Conservation (phyloP, 495 filamentous ascomycete genomes). For the Trichoderma asperelloides region DNA sequence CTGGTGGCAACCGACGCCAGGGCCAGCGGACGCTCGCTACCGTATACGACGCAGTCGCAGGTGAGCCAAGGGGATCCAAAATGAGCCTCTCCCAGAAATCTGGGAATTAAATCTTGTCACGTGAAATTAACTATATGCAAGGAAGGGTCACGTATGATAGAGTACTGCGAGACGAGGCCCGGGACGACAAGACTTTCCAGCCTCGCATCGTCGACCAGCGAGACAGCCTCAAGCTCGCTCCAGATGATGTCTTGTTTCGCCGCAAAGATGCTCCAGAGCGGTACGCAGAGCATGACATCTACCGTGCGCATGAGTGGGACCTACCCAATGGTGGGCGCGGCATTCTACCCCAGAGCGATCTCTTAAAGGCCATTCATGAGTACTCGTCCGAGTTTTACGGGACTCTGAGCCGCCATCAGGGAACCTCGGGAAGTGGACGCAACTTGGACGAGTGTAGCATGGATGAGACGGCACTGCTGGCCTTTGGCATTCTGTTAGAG, state of each 20-base stretch:
- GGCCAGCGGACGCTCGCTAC: slow-evolving; percentile 28
- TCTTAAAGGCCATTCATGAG: slow-evolving; percentile 66
- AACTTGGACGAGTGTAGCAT: slow-evolving; percentile 53
- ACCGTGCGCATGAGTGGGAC: slow-evolving; percentile 43
- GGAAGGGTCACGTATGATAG: slow-evolving; percentile 1
- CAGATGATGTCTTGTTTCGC: slow-evolving; percentile 70
- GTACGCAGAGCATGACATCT: slow-evolving; percentile 63
- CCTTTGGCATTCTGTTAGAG: slow-evolving; percentile 73
- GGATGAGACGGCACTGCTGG: slow-evolving; percentile 79
- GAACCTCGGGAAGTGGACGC: background rate
- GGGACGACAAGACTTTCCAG: background rate
- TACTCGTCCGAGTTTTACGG: slow-evolving; percentile 69
- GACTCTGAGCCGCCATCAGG: slow-evolving; percentile 9
- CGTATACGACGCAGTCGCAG: slow-evolving; percentile 75
- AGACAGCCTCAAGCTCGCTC: slow-evolving; percentile 41
- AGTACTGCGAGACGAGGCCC: background rate
- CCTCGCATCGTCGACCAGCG: slow-evolving; percentile 26
- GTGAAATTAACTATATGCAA: slow-evolving; percentile 4
- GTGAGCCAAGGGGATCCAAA: slow-evolving; percentile 29
- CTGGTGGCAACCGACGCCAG: background rate
- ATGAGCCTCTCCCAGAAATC: slow-evolving; percentile 12
- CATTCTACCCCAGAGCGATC: slow-evolving; percentile 57
- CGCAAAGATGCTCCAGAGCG: slow-evolving; percentile 49
- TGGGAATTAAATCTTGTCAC: slow-evolving; percentile 7
- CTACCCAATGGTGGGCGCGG: slow-evolving; percentile 28